These are phyloP conservation scores for Trebouxia sp. DNA, from an alignment of 139 green algal genomes.

Conservation along the genomic window DNA sequence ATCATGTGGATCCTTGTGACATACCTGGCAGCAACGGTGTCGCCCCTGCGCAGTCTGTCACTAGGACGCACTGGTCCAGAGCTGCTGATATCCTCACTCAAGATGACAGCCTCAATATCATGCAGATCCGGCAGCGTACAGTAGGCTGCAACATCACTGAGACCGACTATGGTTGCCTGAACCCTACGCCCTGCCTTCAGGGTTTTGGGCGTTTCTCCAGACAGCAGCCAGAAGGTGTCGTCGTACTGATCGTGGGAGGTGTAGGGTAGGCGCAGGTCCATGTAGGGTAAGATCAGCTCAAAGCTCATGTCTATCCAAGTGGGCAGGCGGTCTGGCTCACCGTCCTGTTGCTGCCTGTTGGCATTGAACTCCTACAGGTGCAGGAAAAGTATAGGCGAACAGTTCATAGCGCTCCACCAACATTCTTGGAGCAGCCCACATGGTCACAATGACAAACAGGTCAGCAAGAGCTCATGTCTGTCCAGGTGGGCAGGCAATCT, in stretches of 20 bases:
- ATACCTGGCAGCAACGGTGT: constrained; percentile 45
- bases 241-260: constrained; percentile 31
- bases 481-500: constrained; percentile 51
- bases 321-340: constrained; percentile 34
- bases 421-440: too few species aligned
- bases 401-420: too few species aligned
- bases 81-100: constrained; percentile 28
- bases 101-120: constrained; percentile 57
- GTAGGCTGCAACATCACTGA: constrained; percentile 4
- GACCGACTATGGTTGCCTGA: constrained; percentile 40
- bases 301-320: constrained; percentile 70
- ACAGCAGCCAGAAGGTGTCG: constrained; percentile 67
- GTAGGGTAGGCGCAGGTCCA: constrained; percentile 51
- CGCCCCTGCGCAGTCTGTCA: constrained; percentile 34
- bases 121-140: constrained; percentile 46
- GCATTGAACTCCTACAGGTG: neutral
- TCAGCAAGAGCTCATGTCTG: constrained; percentile 70
- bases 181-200: constrained; percentile 55
- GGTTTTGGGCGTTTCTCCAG: constrained; percentile 53
- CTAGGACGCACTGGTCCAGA: constrained; percentile 30
- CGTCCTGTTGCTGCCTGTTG: neutral
- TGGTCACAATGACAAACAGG: too few species aligned
- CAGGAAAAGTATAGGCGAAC: too few species aligned
- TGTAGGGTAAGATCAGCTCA: constrained; percentile 66
- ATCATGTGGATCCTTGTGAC: too few species aligned